Evolutionary conservation across 352 stramenopile species (phyloP).

Genomic region (Pelagophyceae sp.): DNA sequence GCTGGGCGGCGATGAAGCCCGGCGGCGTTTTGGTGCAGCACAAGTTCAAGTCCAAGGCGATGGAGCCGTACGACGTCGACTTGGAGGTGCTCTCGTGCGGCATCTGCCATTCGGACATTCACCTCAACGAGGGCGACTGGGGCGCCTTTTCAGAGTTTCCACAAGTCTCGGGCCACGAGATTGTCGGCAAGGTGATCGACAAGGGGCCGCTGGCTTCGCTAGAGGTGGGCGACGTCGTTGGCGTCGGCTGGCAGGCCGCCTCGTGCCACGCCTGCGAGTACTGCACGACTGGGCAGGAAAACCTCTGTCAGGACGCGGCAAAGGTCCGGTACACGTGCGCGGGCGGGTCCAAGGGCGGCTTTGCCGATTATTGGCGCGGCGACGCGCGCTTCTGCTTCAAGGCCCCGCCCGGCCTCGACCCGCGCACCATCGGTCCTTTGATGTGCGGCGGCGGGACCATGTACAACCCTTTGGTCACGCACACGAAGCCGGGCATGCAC

Average conservation of each 20-base stretch:
- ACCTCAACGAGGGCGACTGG: background rate
- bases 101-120: background rate
- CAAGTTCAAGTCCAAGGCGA: too few relatives aligned
- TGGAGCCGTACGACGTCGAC: too few relatives aligned
- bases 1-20: too few relatives aligned
- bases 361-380: background rate
- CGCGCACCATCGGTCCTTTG: background rate
- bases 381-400: background rate
- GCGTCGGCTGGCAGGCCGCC: conserved; percentile 8
- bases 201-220: background rate
- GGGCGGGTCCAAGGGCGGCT: background rate
- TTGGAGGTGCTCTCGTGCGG: background rate
- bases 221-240: background rate
- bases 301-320: background rate
- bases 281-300: background rate
- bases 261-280: conserved; percentile 5
- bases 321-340: background rate
- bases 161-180: conserved; percentile 7
- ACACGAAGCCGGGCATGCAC: background rate
- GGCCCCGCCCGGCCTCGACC: background rate
- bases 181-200: background rate
- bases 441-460: conserved; percentile 2
- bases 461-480: background rate
- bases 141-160: background rate
- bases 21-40: too few relatives aligned